Percentiles rank a stretch among this genome's conserved stretches.
Conservation (phyloP, 495 filamentous ascomycete genomes). For the Hyaloscypha finlandica region DNA sequence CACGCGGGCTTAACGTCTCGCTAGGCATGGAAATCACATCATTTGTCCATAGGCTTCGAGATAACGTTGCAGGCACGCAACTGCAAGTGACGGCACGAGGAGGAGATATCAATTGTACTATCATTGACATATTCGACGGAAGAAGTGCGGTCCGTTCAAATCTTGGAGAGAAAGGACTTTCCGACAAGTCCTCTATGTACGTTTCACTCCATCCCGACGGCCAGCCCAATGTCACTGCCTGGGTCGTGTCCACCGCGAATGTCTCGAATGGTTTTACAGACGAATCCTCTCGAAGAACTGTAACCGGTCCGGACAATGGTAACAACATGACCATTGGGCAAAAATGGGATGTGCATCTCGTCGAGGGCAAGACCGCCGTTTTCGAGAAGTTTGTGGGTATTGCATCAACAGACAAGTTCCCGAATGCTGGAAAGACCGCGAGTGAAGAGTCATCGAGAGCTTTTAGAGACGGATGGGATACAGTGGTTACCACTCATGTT, state of each 20-base stretch:
- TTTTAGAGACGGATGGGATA: slow-evolving; percentile 40
- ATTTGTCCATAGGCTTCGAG: too few relatives aligned
- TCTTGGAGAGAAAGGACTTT: slow-evolving; percentile 41
- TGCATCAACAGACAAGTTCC: slow-evolving; percentile 54
- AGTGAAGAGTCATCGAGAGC: slow-evolving; percentile 32
- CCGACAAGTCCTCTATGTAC: slow-evolving; percentile 44
- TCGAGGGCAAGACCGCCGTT: slow-evolving; percentile 38
- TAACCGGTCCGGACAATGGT: slow-evolving; percentile 23
- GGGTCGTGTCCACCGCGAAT: slow-evolving; percentile 46
- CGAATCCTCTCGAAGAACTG: slow-evolving; percentile 30
- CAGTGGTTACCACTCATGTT: slow-evolving; percentile 40
- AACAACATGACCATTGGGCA: slow-evolving; percentile 53
- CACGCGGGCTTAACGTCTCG: too few relatives aligned
- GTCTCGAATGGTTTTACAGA: slow-evolving; percentile 34
- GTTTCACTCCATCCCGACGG: slow-evolving; percentile 47
- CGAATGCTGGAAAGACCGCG: slow-evolving; percentile 36
- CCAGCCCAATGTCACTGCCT: slow-evolving; percentile 48
- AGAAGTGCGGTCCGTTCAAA: slow-evolving; percentile 48
- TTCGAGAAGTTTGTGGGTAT: slow-evolving; percentile 54
- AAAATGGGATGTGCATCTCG: slow-evolving; percentile 40
- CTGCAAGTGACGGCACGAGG: too few relatives aligned
- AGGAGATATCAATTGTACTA: too few relatives aligned
- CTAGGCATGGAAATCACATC: too few relatives aligned
- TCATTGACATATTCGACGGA: slow-evolving; percentile 52
- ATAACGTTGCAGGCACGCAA: too few relatives aligned